A percentile compares a stretch with the other conserved stretches of the same genome.
These are phyloP conservation scores for Talaromyces borbonicus DNA, from an alignment of 495 filamentous ascomycete genomes.

Conservation along the genomic window DNA sequence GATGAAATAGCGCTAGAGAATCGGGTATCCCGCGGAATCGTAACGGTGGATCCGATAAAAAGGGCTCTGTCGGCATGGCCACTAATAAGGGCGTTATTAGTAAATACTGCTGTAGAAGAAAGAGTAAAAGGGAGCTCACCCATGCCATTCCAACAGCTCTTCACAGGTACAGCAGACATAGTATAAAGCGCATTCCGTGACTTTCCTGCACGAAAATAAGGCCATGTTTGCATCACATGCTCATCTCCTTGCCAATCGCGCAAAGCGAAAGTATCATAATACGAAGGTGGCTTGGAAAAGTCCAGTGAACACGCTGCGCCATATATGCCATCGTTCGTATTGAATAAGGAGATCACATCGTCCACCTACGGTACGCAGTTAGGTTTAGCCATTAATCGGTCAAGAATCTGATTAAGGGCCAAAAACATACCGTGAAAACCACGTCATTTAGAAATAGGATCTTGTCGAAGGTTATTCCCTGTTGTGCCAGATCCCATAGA, in stretches of 20 bases:
- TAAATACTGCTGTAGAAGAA: background rate
- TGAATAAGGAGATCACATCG: slow-evolving; percentile 60
- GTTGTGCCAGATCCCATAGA: slow-evolving; percentile 31
- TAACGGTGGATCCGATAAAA: slow-evolving; percentile 25
- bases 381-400: slow-evolving; percentile 23
- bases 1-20: slow-evolving; percentile 51
- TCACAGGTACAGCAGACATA: slow-evolving; percentile 53
- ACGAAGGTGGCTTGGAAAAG: slow-evolving; percentile 55
- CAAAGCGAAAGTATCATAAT: slow-evolving; percentile 81
- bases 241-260: slow-evolving; percentile 59
- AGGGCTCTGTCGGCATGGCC: slow-evolving; percentile 1
- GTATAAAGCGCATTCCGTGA: slow-evolving; percentile 49
- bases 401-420: background rate
- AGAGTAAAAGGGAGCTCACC: slow-evolving; percentile 18
- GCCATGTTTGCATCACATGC: slow-evolving; percentile 57
- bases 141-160: slow-evolving; percentile 81
- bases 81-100: background rate
- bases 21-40: slow-evolving; percentile 66
- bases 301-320: slow-evolving; percentile 78
- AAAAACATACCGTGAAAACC: slow-evolving; percentile 51
- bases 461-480: slow-evolving; percentile 51
- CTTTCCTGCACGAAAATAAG: slow-evolving; percentile 57
- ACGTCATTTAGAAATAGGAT: slow-evolving; percentile 71
- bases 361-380: slow-evolving; percentile 14
- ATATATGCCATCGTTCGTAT: slow-evolving; percentile 62